Evolutionary conservation across 768 basidiomycete species (phyloP), one percentile per base, ranked within the genome.

Genomic region (Favolaschia claudopus): DNA sequence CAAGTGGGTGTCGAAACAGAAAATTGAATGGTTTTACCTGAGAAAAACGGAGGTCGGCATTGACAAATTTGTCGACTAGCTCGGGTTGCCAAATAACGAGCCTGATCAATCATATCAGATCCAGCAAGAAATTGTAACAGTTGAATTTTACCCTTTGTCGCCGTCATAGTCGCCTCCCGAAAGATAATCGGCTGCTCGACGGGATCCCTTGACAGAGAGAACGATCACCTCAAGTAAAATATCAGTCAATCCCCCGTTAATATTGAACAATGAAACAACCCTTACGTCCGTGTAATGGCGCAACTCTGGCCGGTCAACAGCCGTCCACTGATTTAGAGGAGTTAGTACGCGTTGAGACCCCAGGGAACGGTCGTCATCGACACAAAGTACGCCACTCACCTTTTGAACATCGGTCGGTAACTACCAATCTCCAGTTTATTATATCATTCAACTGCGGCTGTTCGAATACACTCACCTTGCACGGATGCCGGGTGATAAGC

Each of bases 81-180:
- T 63, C 60, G 0, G 80, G 78, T 14, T 81, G 65, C n/a, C n/a
- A n/a, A n/a, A n/a, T n/a, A n/a, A n/a, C n/a, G n/a, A n/a, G n/a
- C n/a, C n/a, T n/a, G n/a, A n/a, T n/a, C n/a, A n/a, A n/a, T n/a
- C n/a, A n/a, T n/a, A n/a, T n/a, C n/a, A n/a, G n/a, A n/a, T n/a
- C n/a, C n/a, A n/a, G n/a, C n/a, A n/a, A n/a, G n/a, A n/a, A n/a
- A n/a, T n/a, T n/a, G n/a, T n/a, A n/a, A n/a, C n/a, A n/a, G n/a
- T n/a, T n/a, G n/a, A n/a, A n/a, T n/a, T n/a, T n/a, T n/a, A n/a
- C 13, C 75, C 70, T 14, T 73, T 76, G 54, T 79, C 79, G 7
- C 81, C 81, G 53, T 82, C 81, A 52, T 77, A 81, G 53, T 82
- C 81, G 12, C 79, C 79, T 70, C 78, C 79, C 12, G 74, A 76